Base-by-base conservation (phyloP, 345 rosid species). In the Turritis glabra region DNA sequence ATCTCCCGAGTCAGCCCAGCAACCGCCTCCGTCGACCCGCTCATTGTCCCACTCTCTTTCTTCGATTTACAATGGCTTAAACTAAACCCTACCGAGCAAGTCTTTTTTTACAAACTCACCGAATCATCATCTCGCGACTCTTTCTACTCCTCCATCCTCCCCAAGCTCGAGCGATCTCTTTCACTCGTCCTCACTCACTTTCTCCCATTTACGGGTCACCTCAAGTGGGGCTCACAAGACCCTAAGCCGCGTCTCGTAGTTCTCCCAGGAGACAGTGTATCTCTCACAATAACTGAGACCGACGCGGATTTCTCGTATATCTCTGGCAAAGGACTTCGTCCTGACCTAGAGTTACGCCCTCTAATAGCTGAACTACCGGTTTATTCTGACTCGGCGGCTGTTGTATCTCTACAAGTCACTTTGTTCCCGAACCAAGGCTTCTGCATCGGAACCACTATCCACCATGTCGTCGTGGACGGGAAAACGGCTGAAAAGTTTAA, bases 11-110 rank as follows among this genome's bases (percentile, higher is more conserved):
- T 74, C 41, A 40, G 44, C 21, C 80, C 78, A 9, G 52, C 64
- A 63, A 37, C 67, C 3, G 29, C 23, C 15, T 62, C 38, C 22
- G 10, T 27, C 30, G 38, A 64, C 22, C 70, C 73, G 15, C 56
- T 71, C 21, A 35, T 29, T 27, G 57, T 83, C 10, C 81, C 82
- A 3, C 71, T 80, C 68, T 33, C 81, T 6, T 41, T 32, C 22
- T 74, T 73, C n/a, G 83, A 81, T 15, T 26, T 69, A 1, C 2
- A 37, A 6, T 79, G 79, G 73, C 14, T 81, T 14, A 80, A 61
- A 43, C 21, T 72, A 1, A 30, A 37, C 8, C 75, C 75, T 1
- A 32, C 30, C 9, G 51, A 69, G 30, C 30, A 29, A 29, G 35
- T 32, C 35, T 32, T 7, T 2, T 32, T 32, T 32, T 32, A 32